Percentiles rank a stretch among this genome's conserved stretches.
phyloP scores from a whole-genome alignment of 495 filamentous ascomycete species.

The Letharia columbiana region DNA sequence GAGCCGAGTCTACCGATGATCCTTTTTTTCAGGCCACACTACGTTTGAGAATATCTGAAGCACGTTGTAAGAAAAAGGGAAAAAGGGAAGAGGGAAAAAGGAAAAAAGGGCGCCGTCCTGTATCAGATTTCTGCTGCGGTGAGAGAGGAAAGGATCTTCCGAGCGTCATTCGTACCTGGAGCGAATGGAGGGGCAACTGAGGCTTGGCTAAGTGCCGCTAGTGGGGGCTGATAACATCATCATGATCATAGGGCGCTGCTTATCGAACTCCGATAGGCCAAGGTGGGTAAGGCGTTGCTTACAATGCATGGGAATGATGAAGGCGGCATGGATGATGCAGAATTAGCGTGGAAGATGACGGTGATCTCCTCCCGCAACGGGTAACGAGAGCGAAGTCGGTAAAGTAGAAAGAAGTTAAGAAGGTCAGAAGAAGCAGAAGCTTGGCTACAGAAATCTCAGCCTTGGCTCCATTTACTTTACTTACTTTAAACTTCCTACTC shows the following conservation, averaged over 20 bases:
- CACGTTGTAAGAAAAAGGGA: no score
- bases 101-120: background rate
- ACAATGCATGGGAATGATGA: background rate
- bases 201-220: background rate
- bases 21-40: background rate
- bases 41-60: conserved; percentile 10
- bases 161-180: background rate
- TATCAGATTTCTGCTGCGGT: no score
- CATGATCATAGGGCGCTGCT: background rate
- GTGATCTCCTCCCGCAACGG: conserved; percentile 17
- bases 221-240: background rate
- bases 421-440: no score
- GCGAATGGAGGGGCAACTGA: background rate
- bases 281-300: background rate
- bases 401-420: background rate
- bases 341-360: background rate
- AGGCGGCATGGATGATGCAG: background rate
- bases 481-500: no score
- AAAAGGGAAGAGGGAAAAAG: no score
- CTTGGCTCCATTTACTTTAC: no score
- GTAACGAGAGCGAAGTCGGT: conserved; percentile 8
- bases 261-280: background rate
- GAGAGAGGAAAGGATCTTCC: no score
- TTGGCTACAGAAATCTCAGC: no score
- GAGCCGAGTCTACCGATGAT: background rate